Evolutionary conservation across 2,329 filamentous ascomycete genomes (phyloP).

Genomic region (Keithomyces neogunnii): DNA sequence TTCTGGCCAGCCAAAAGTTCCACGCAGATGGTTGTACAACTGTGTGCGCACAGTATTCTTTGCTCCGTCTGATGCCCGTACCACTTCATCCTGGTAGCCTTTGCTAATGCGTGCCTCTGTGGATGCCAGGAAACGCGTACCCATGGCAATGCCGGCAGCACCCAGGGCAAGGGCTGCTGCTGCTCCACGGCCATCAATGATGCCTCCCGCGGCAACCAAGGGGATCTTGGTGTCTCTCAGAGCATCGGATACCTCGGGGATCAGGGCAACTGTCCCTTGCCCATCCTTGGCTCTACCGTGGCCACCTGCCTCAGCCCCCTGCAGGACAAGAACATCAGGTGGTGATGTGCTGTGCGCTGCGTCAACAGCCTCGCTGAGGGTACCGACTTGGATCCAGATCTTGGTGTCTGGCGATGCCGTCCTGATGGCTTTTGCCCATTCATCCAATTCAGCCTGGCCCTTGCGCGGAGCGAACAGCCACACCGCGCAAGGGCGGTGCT

Average conservation of each 20-base stretch:
- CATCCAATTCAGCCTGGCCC: conserved; percentile 27
- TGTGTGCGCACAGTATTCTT: conserved; percentile 30
- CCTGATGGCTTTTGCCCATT: conserved; percentile 37
- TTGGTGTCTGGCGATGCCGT: conserved; percentile 29
- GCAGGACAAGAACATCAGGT: conserved; percentile 43
- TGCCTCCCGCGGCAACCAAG: conserved; percentile 43
- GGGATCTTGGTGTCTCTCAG: conserved; percentile 26
- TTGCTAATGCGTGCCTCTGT: conserved; percentile 28
- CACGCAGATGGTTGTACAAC: conserved; percentile 35
- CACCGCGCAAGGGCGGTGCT: conserved; percentile 26
- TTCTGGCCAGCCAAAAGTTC: conserved; percentile 33
- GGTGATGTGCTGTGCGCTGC: conserved; percentile 22
- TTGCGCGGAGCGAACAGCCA: conserved; percentile 39
- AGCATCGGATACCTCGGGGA: conserved; percentile 41
- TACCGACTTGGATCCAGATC: conserved; percentile 46
- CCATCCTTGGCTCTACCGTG: conserved; percentile 39
- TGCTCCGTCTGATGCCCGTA: conserved; percentile 31
- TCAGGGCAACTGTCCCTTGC: conserved; percentile 33
- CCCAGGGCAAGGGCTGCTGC: conserved; percentile 42
- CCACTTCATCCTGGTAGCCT: conserved; percentile 33
- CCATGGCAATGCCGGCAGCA: conserved; percentile 48
- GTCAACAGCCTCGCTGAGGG: conserved; percentile 36
- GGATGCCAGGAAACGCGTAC: conserved; percentile 53
- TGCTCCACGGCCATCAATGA: conserved; percentile 41
- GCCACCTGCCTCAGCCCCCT: conserved; percentile 46